Evolutionary conservation across 129 eudicot genomes (phyloP), one percentile per base, ranked within the genome.

Genomic region (Mikania micrantha): DNA sequence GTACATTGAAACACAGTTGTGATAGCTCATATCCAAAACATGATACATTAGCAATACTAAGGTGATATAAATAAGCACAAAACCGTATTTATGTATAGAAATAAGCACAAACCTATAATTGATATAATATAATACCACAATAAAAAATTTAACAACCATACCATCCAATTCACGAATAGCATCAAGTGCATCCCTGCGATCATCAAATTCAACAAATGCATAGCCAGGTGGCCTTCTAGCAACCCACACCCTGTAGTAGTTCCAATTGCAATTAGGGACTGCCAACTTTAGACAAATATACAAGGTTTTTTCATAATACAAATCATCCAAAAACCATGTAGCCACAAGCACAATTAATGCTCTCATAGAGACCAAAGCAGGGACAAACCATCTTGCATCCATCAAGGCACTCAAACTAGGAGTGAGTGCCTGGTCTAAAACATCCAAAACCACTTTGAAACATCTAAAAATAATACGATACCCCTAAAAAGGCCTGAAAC

Each of bases 181-280:
- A 78, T 88, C 96, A 7, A 77, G 74, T 13, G 96, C 96, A 76
- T 88, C 96, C 78, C 89, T 76, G 39, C 75, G 74, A 77, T 88
- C 96, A 56, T 88, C 96, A 41, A 88, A 88, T 74, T 88, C 96
- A 22, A 88, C 81, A 79, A 88, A 88, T 4, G 89, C 96, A 79
- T 88, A 88, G 38, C 96, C 96, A 10, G 96, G 96, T 20, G 96
- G 96, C 63, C 96, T 83, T 70, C 92, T 78, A 62, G 96, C 96
- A 80, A 88, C 96, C 96, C 96, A 88, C 17, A 88, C 96, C 50
- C 96, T 88, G 91, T 87, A 82, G 10, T 3, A 4, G 17, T 15
- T 66, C 29, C 47, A 73, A 6, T 10, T n/a, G 39, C 15, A 66
- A 53, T 67, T 20, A 36, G 4, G 0, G 0, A n/a, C 13, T 10